phyloP scores from a whole-genome alignment of 2,329 filamentous ascomycete genomes.

The Colletotrichum sp. region DNA sequence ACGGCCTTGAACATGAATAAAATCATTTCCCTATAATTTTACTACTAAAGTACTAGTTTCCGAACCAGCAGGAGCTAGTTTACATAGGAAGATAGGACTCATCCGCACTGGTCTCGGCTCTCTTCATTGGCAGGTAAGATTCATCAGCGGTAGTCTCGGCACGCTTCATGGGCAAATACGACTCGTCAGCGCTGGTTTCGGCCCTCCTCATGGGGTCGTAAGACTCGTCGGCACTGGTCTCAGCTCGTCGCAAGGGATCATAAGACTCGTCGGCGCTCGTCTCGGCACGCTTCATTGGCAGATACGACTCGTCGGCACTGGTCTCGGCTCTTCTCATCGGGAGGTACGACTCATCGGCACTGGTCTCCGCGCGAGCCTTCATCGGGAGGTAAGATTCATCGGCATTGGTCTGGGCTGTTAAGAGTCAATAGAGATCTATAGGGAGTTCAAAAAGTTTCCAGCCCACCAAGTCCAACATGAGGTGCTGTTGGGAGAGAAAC shows the following conservation, averaged over 20 bases:
- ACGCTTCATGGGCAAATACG: neutral
- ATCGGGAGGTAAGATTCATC: conserved; percentile 17
- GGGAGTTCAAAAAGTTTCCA: neutral
- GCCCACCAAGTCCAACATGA: neutral
- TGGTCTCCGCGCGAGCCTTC: neutral
- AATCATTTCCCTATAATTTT: neutral
- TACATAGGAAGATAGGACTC: neutral
- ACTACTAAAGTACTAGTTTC: neutral
- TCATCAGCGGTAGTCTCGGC: neutral
- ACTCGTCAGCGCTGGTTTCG: neutral
- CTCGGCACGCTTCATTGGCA: neutral
- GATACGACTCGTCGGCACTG: conserved; percentile 1
- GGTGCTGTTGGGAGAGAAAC: neutral
- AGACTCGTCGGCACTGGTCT: neutral
- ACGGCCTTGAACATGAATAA: neutral
- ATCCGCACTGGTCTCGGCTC: neutral
- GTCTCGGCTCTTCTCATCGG: conserved; percentile 2
- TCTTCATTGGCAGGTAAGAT: neutral
- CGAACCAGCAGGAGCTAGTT: neutral
- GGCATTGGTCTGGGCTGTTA: neutral
- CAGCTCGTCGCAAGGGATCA: neutral
- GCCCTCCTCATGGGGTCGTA: neutral
- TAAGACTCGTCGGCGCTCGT: conserved; percentile 11
- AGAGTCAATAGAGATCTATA: neutral
- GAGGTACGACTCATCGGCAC: conserved; percentile 8